Base-by-base conservation (phyloP, 2,329 filamentous ascomycete genomes). In the Xylariales sp. region DNA sequence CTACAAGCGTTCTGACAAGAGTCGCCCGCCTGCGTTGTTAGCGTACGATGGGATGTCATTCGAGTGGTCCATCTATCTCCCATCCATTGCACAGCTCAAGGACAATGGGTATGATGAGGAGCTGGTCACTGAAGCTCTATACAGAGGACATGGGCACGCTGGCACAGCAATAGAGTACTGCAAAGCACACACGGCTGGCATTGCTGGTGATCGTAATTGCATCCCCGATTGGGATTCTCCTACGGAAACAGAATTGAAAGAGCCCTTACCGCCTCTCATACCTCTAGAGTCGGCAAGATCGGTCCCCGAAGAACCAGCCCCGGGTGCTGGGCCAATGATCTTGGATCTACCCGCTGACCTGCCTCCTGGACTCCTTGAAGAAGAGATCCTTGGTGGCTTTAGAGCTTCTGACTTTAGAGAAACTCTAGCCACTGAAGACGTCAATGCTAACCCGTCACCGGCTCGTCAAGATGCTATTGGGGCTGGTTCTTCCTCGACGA, bases 111-210 rank as follows among this genome's bases (percentile, higher is more conserved):
- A 61, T 33, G 34, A 51, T 16, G 67, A 75, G 31, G 76, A 79
- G 10, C 69, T 96, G 39, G 84, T 77, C 5, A 74, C 77, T 22
- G 91, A 97, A 62, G 89, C 87, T 21, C 67, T 93, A 0, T 96
- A 88, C 60, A 81, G 91, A 41, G 87, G 87, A 53, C 85, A 88
- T 54, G 87, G 88, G 42, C 75, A 76, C 40, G 53, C 63, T 4
- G 59, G 66, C 3, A 65, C 70, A 19, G 81, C 88, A 5, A 69
- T 72, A 24, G 86, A 93, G 42, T 97, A 97, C 59, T 93, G 86
- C 57, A 71, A 69, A 42, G 78, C 81, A 11, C 78, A 86, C 45
- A 67, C 62, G 34, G 69, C 73, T 42, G 72, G 79, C 31, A 61
- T 76, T 39, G 72, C 76, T 40, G 78, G 82, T 18, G 65, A 71